Percentiles rank a stretch among this genome's conserved stretches.
Conservation (phyloP, 768 basidiomycete genomes). For the Thelephora ganbajun region DNA sequence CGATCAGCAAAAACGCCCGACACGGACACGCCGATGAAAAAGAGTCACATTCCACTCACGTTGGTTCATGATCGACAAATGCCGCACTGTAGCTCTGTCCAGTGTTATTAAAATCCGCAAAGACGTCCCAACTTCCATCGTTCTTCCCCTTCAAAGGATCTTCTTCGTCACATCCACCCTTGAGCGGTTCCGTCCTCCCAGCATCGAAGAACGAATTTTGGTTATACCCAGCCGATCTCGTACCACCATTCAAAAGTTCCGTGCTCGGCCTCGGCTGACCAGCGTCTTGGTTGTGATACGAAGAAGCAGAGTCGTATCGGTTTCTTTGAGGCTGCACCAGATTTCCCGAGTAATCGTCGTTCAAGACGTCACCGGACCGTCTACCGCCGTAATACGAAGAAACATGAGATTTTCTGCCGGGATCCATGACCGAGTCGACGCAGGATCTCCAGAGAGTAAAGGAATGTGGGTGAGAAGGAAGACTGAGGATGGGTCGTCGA, state of each 20-base stretch:
- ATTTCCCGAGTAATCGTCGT: slow-evolving; percentile 31
- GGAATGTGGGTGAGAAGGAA: not conserved
- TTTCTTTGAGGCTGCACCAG: slow-evolving; percentile 20
- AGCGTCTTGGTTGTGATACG: slow-evolving; percentile 33
- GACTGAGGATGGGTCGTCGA: no score
- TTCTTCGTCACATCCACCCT: slow-evolving; percentile 66
- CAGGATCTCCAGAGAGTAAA: not conserved
- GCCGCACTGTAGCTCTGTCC: slow-evolving; percentile 66
- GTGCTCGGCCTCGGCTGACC: slow-evolving; percentile 24
- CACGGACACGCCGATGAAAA: slow-evolving; percentile 9
- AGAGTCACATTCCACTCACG: slow-evolving; percentile 15
- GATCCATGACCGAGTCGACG: slow-evolving; percentile 35
- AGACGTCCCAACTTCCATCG: slow-evolving; percentile 59
- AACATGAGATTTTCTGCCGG: slow-evolving; percentile 64
- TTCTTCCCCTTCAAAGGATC: slow-evolving; percentile 18
- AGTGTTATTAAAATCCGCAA: slow-evolving; percentile 80
- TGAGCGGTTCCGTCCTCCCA: slow-evolving; percentile 64
- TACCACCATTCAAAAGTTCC: slow-evolving; percentile 21
- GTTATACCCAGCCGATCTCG: slow-evolving; percentile 60
- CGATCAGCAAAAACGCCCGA: slow-evolving; percentile 12
- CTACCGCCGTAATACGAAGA: slow-evolving; percentile 69
- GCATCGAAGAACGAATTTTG: slow-evolving; percentile 49
- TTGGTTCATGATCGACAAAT: slow-evolving; percentile 33
- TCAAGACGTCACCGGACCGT: slow-evolving; percentile 48
- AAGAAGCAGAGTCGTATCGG: slow-evolving; percentile 59